A percentile compares a stretch with the other conserved stretches of the same genome.
These are phyloP conservation scores for Elaeis guineensis DNA, from an alignment of 176 grass and related monocot species.

Conservation along the genomic window DNA sequence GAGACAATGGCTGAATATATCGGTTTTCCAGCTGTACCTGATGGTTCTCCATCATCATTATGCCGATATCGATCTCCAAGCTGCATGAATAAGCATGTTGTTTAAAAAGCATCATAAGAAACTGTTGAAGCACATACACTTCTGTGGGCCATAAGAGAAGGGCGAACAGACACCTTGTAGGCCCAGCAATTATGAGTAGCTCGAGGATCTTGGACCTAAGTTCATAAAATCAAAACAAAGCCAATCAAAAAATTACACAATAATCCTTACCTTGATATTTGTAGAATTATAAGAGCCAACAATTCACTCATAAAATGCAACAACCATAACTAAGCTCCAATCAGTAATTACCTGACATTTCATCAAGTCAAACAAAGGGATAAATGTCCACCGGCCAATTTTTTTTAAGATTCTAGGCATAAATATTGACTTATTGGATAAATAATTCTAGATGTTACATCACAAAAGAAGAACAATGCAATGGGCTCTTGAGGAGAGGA, in stretches of 20 bases:
- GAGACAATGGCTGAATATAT: slow-evolving; percentile 96
- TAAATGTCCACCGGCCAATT: no score
- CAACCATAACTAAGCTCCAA: no score
- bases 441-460: no score
- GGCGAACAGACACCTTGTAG: slow-evolving; percentile 48
- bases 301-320: no score
- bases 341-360: no score
- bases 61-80: slow-evolving; percentile 76
- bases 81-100: slow-evolving; percentile 25
- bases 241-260: neutral
- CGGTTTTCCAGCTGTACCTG: slow-evolving; percentile 84
- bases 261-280: neutral
- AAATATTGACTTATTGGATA: no score
- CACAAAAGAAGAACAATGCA: no score
- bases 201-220: slow-evolving; percentile 67
- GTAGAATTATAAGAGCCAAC: no score
- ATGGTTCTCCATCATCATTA: slow-evolving; percentile 88
- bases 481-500: no score
- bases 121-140: neutral
- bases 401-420: no score
- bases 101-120: neutral
- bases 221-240: slow-evolving; percentile 16
- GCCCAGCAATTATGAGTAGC: slow-evolving; percentile 98
- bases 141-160: neutral
- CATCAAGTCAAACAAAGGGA: no score